Percentiles rank a stretch among this genome's conserved stretches.
phyloP scores from a whole-genome alignment of 192 early-diverging fungal species.

The Linnemannia hyalina region DNA sequence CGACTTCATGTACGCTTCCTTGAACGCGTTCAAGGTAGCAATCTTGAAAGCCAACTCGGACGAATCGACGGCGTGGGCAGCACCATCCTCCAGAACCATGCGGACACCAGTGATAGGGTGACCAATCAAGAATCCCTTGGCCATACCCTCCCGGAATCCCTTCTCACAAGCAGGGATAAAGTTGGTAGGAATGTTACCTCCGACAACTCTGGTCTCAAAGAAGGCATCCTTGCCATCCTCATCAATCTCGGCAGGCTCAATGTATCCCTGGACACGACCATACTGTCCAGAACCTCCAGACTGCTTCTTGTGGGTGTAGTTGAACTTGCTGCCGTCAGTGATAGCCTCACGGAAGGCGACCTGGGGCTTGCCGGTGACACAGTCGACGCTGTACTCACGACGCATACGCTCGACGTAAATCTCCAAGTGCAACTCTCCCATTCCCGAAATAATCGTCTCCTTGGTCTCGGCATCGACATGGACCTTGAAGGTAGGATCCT shows the following conservation, averaged over 20 bases:
- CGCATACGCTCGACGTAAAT: conserved; percentile 99
- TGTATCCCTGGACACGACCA: conserved; percentile 89
- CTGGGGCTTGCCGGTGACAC: conserved; percentile 95
- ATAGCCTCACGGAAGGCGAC: conserved; percentile 98
- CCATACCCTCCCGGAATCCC: conserved; percentile 91
- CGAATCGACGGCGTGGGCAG: conserved; percentile 94
- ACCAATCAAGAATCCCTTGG: conserved; percentile 93
- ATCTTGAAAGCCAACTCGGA: conserved; percentile 96
- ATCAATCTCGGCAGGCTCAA: conserved; percentile 84
- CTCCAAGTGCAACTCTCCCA: conserved; percentile 91
- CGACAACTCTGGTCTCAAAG: conserved; percentile 89
- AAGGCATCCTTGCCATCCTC: conserved; percentile 74
- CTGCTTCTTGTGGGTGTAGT: conserved; percentile 99
- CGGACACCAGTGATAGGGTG: conserved; percentile 89
- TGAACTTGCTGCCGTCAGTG: conserved; percentile 78
- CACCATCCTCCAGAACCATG: conserved; percentile 93
- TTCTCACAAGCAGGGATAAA: conserved; percentile 97
- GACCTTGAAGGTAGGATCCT: conserved; percentile 90
- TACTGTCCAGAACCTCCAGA: conserved; percentile 97
- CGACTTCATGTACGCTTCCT: conserved; percentile 88
- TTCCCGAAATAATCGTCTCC: conserved; percentile 90
- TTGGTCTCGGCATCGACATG: conserved; percentile 84
- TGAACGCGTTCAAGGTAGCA: conserved; percentile 89
- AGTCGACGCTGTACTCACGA: conserved; percentile 97
- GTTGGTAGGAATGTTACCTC: conserved; percentile 94